Base-by-base conservation (phyloP, 345 rosid genomes). In the Moricandia moricandioides region DNA sequence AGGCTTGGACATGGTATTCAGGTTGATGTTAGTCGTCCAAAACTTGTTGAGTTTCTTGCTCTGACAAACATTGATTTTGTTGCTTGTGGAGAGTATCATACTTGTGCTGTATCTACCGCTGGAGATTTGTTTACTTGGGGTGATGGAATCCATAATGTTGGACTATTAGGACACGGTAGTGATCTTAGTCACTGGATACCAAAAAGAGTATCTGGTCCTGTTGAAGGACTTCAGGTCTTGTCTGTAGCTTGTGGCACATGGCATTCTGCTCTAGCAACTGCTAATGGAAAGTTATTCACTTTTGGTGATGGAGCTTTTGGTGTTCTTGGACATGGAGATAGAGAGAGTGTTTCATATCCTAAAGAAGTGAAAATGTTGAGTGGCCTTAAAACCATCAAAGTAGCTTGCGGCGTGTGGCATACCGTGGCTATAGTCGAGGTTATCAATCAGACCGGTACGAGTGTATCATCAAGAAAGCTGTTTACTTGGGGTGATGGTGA, bases 401-500 rank as follows among this genome's bases (percentile, higher is more conserved):
- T 95, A 62, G 97, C 99, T 11, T 90, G 99, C 67, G 96, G 98
- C 3, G 86, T 92, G 52, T 95, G 99, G 97, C 99, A 95, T 70
- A 92, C 98, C 1, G 97, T 92, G 37, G 97, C 99, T 26, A 92
- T 95, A 27, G 97, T 95, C n/a, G 97, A 95, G 78, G 90, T 90
- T 29, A 82, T 79, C 77, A 74, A 77, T 56, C 99, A 90, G 29
- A 21, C 86, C 1, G 91, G 97, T 57, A 39, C 82, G 17, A 86
- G 59, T 67, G 30, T 74, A 43, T 76, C 87, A 29, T 86, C 97
- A 0, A 85, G 85, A 72, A 95, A 95, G 79, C 78, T 95, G 81
- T 95, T 95, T 80, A 89, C 97, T 11, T 95, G 99, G 99, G 99
- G 99, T 14, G 97, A 90, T 74, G 99, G 99, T 33, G 96, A 90